Base-by-base conservation (phyloP, 2,329 filamentous ascomycete genomes). In the Mycosphaerella sp. region DNA sequence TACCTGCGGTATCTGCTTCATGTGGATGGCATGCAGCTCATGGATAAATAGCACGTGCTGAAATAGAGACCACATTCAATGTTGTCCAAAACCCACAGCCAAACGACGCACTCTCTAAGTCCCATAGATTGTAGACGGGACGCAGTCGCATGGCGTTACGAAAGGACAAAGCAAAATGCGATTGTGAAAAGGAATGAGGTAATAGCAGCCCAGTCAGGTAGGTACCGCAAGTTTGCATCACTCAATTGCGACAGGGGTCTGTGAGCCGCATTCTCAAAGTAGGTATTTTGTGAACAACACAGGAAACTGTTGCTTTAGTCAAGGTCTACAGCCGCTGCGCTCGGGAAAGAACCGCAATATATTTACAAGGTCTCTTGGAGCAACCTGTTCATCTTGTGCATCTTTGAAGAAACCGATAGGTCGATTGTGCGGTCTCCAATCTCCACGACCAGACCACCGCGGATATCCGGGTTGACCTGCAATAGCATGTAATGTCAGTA, bases 331-430 rank as follows among this genome's bases (percentile, higher is more conserved):
- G 48, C 10, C 10, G 34, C 34, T 51, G 46, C 32, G 32, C 54
- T 54, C 45, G 43, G 52, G 10, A 7, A 29, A 32, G 21, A 43
- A 52, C 50, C 51, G 53, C 57, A 60, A 60, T 57, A 69, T 73
- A 75, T 90, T 88, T 95, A 98, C 87, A 98, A 80, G 75, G 86
- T 82, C 78, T 98, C 93, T 67, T 82, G 91, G 72, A 98, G 87
- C 73, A 95, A 85, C 86, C 97, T 98, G 89, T 98, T 98, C 83
- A 98, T 89, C 84, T 90, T 95, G 74, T 88, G 82, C 76, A 98
- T 86, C 82, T 92, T 95, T 73, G 87, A 80, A 47, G 92, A 92
- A 70, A 98, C 91, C 76, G 87, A 93, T 66, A 96, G 86, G 77
- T 98, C 93, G 72, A 98, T 95, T 73, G 92, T 97, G 72, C 92